These are phyloP conservation scores for Penicillium sp. DNA, from an alignment of 2,329 filamentous ascomycete genomes.

Conservation along the genomic window DNA sequence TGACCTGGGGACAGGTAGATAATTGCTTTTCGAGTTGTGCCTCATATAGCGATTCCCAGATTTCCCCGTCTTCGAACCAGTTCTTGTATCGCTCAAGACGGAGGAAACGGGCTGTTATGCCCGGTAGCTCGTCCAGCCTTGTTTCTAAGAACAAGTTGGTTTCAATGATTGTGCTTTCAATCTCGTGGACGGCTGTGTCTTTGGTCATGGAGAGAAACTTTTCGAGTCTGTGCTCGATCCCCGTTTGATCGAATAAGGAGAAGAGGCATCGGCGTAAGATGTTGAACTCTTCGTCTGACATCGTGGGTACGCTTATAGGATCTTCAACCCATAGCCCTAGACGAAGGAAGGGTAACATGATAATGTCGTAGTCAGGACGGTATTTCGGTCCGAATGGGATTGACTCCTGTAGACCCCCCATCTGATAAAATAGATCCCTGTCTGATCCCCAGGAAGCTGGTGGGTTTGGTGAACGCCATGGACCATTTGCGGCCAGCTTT, in stretches of 20 bases:
- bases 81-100: background rate
- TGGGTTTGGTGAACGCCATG: background rate
- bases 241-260: background rate
- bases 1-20: background rate
- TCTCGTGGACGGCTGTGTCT: background rate
- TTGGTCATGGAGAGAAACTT: background rate
- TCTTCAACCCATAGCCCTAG: background rate
- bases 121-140: background rate
- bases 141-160: slow-evolving; percentile 1
- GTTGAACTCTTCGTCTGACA: background rate
- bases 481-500: background rate
- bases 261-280: background rate
- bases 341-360: slow-evolving; percentile 2
- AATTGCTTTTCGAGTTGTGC: background rate
- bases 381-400: background rate
- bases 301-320: background rate
- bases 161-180: background rate
- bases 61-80: background rate
- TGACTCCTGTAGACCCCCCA: background rate
- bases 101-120: background rate
- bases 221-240: background rate
- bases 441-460: background rate
- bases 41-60: slow-evolving; percentile 1
- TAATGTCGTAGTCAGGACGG: slow-evolving; percentile 4
- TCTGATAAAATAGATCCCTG: background rate